Evolutionary conservation across 192 early-diverging fungal species (phyloP).

Genomic region (Phlyctochytrium planicorne): DNA sequence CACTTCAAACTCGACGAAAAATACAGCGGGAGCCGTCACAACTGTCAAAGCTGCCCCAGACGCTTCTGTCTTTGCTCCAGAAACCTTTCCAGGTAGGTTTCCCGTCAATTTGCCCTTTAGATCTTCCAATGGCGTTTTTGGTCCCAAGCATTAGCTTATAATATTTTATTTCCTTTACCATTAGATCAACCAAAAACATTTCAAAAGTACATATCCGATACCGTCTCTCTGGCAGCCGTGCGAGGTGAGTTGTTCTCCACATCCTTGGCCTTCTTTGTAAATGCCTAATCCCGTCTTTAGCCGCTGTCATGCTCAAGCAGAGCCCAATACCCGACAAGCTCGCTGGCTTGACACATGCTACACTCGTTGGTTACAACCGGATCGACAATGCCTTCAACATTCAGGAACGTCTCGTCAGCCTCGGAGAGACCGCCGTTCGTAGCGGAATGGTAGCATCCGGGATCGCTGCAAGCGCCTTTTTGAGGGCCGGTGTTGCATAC

Average conservation of each 20-base stretch:
- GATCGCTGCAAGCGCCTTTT: conserved; percentile 36
- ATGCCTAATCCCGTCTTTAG: neutral
- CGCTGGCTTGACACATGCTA: conserved; percentile 16
- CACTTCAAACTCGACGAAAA: too few species aligned
- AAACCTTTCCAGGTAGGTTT: too few species aligned
- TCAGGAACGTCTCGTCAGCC: conserved; percentile 27
- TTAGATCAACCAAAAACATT: neutral
- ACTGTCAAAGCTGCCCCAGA: too few species aligned
- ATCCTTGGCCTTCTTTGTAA: neutral
- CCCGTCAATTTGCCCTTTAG: too few species aligned
- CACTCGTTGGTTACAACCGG: conserved; percentile 32
- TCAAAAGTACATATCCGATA: conserved; percentile 1
- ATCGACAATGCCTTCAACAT: conserved; percentile 40
- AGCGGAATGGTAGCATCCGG: conserved; percentile 28
- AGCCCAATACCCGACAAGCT: conserved; percentile 41
- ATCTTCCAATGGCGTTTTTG: too few species aligned
- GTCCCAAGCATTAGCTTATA: too few species aligned
- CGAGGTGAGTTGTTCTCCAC: neutral
- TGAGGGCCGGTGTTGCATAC: conserved; percentile 42
- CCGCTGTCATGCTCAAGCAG: conserved; percentile 41
- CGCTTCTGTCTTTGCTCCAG: too few species aligned
- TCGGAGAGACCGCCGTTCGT: conserved; percentile 33
- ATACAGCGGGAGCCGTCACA: too few species aligned
- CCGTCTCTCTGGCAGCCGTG: conserved; percentile 2
- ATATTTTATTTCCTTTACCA: too few species aligned